Conservation (phyloP, 768 basidiomycete genomes). For the Kwoniella sp. region DNA sequence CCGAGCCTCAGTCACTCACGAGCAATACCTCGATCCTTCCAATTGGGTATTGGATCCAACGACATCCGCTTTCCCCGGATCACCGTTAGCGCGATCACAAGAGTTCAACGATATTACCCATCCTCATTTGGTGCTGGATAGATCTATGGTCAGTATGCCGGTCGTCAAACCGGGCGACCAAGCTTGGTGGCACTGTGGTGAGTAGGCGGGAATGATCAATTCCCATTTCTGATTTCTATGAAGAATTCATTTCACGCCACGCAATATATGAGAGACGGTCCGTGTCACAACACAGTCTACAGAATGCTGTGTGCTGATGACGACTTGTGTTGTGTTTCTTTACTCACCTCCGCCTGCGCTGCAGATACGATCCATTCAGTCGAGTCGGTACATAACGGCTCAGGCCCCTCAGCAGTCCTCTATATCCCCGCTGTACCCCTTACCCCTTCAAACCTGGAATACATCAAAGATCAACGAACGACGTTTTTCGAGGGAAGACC, state of each 20-base stretch:
- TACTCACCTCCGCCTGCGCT: no score
- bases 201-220: constrained; percentile 1
- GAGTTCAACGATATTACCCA: constrained; percentile 64
- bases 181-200: constrained; percentile 56
- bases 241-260: no score
- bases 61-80: constrained; percentile 63
- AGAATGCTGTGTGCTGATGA: no score
- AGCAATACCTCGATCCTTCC: constrained; percentile 57
- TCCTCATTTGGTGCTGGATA: constrained; percentile 65
- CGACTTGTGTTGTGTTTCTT: no score
- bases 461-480: constrained; percentile 66
- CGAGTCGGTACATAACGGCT: constrained; percentile 45
- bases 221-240: no score
- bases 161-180: constrained; percentile 70
- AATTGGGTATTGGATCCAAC: constrained; percentile 66
- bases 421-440: constrained; percentile 54
- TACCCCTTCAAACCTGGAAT: constrained; percentile 54
- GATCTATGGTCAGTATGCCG: constrained; percentile 66
- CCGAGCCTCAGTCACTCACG: constrained; percentile 7
- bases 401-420: constrained; percentile 46
- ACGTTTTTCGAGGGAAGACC: constrained; percentile 65
- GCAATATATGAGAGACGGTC: no score
- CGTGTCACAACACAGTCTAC: no score
- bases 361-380: constrained; percentile 53
- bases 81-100: constrained; percentile 62